Conservation (phyloP, 306 rosid species). For the Argentina anserina region DNA sequence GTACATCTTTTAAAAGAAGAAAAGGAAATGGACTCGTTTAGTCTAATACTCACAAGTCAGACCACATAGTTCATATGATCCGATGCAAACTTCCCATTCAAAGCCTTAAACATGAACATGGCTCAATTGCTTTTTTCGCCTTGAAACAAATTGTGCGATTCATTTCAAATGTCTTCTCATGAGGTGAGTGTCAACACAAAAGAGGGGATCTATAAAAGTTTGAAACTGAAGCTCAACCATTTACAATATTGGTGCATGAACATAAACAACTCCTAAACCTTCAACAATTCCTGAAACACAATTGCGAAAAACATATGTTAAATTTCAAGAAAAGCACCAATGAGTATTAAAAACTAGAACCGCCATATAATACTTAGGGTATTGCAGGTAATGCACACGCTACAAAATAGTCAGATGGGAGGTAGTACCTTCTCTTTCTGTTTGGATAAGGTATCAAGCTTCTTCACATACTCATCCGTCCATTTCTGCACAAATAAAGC, state of each 20-base stretch:
- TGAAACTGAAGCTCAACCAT: constrained; percentile 30
- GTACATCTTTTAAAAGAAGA: neutral
- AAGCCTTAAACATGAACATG: constrained; percentile 3
- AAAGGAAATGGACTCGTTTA: neutral
- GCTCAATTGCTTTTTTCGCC: neutral
- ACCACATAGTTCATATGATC: neutral
- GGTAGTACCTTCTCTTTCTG: constrained; percentile 82
- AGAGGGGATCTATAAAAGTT: constrained; percentile 25
- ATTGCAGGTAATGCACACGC: neutral
- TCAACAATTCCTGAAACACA: constrained; percentile 82
- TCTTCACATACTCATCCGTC: constrained; percentile 86
- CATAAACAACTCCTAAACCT: constrained; percentile 46
- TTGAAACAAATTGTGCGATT: constrained; percentile 6
- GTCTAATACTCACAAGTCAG: neutral
- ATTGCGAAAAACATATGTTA: neutral
- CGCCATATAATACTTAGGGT: neutral
- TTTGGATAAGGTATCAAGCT: constrained; percentile 63
- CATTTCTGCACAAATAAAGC: constrained; percentile 57
- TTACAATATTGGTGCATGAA: constrained; percentile 26
- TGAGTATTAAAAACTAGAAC: neutral
- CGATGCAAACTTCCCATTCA: neutral
- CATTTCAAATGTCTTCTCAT: constrained; percentile 18
- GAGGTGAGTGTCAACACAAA: constrained; percentile 17
- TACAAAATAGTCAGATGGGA: neutral
- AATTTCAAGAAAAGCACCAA: neutral